Evolutionary conservation across 225 moss, liverwort and hornwort genomes (phyloP).

Genomic region (Physcomitrium patens): DNA sequence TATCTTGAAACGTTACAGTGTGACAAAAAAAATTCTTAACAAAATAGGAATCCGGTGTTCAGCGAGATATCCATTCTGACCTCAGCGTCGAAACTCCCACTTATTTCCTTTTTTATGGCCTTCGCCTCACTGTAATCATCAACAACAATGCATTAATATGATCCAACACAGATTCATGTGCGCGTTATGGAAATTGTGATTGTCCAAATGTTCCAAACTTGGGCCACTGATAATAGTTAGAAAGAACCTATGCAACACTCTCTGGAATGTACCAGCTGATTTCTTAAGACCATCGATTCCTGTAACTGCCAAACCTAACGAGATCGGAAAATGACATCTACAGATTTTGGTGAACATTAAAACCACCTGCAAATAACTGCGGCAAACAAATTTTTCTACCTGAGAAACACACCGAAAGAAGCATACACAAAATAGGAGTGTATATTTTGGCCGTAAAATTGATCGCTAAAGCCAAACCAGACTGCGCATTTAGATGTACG

Average conservation of each 20-base stretch:
- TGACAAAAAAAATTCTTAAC: background rate
- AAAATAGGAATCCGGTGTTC: background rate
- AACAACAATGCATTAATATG: background rate
- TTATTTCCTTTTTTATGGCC: background rate
- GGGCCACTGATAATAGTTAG: too few relatives aligned
- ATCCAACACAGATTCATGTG: background rate
- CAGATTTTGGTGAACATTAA: background rate
- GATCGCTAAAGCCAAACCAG: background rate
- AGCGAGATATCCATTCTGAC: constrained; percentile 18
- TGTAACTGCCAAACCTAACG: background rate
- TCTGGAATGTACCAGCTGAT: background rate
- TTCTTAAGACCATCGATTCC: background rate
- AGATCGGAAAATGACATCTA: background rate
- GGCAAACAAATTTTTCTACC: background rate
- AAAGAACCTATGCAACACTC: background rate
- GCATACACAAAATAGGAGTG: accelerated
- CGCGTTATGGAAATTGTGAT: too few relatives aligned
- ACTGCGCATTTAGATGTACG: background rate
- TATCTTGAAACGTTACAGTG: background rate
- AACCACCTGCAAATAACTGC: background rate
- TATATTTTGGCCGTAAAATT: background rate
- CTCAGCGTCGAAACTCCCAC: background rate
- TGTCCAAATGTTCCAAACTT: too few relatives aligned
- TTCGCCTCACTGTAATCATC: constrained; percentile 25
- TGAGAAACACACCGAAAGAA: background rate